phyloP scores from a whole-genome alignment of 768 basidiomycete species.

The Termitomyces sp. region DNA sequence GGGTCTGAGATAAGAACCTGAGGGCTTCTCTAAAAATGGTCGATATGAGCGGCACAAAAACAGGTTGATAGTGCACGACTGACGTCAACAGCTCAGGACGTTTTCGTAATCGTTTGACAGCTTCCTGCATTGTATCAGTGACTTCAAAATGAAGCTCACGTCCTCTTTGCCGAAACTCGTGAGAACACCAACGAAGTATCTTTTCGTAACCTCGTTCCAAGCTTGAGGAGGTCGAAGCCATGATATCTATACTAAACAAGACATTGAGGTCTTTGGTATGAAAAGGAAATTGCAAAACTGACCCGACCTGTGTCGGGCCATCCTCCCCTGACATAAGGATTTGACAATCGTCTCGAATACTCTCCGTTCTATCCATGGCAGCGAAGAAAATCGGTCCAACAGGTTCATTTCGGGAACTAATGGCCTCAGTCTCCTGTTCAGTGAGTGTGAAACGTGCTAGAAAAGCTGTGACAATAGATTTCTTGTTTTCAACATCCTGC shows the following conservation, averaged over 20 bases:
- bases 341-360: constrained; percentile 79
- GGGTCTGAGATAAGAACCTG: constrained; percentile 69
- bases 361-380: constrained; percentile 83
- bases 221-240: constrained; percentile 72
- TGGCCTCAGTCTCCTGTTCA: constrained; percentile 62
- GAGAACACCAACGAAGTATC: constrained; percentile 77
- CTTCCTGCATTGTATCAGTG: constrained; percentile 56
- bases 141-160: constrained; percentile 74
- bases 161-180: constrained; percentile 79
- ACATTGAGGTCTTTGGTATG: neutral
- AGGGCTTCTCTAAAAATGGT: constrained; percentile 56
- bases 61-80: constrained; percentile 15
- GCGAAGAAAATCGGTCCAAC: constrained; percentile 72
- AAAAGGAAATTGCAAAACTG: constrained; percentile 9
- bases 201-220: constrained; percentile 91
- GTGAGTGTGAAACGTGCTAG: constrained; percentile 81
- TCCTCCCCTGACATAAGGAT: constrained; percentile 85
- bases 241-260: constrained; percentile 72
- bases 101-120: constrained; percentile 65
- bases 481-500: constrained; percentile 63
- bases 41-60: neutral
- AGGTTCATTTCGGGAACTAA: constrained; percentile 76
- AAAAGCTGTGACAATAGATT: constrained; percentile 74
- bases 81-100: constrained; percentile 77
- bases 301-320: constrained; percentile 76